Percentiles rank a stretch among this genome's conserved stretches.
Conservation (phyloP, 1,284 basidiomycete genomes). For the Moniliophthora roreri region DNA sequence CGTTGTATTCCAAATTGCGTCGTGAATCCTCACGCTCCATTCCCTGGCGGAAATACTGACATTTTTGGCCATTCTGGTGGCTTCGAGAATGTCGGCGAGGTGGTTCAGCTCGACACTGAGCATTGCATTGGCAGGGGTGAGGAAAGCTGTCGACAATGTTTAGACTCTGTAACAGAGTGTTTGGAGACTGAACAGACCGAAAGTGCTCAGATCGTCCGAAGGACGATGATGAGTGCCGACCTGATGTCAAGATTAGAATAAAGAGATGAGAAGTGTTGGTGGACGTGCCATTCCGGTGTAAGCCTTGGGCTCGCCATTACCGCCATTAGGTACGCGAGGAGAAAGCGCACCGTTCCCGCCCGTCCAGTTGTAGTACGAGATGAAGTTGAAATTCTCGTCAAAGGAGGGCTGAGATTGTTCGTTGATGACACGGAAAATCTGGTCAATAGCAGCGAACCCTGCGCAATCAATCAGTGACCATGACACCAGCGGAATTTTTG, state of each 20-base stretch:
- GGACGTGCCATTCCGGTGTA: constrained; percentile 44
- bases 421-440: constrained; percentile 72
- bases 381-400: constrained; percentile 66
- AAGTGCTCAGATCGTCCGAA: constrained; percentile 71
- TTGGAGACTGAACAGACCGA: constrained; percentile 47
- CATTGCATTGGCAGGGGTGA: constrained; percentile 80
- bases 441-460: constrained; percentile 71
- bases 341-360: constrained; percentile 62
- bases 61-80: constrained; percentile 43
- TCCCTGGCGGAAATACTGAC: constrained; percentile 53
- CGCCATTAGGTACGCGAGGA: constrained; percentile 62
- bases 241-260: constrained; percentile 24
- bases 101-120: constrained; percentile 68
- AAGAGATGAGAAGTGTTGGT: background rate
- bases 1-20: constrained; percentile 65
- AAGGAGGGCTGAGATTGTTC: constrained; percentile 76
- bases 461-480: constrained; percentile 5
- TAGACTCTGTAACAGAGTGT: background rate
- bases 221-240: constrained; percentile 77
- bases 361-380: constrained; percentile 81
- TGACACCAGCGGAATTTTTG: background rate
- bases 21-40: constrained; percentile 59
- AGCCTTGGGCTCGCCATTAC: constrained; percentile 69
- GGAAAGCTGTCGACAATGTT: constrained; percentile 48
- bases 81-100: constrained; percentile 60